Base-by-base conservation (phyloP, 2,329 filamentous ascomycete genomes). In the Diaporthe australafricana region DNA sequence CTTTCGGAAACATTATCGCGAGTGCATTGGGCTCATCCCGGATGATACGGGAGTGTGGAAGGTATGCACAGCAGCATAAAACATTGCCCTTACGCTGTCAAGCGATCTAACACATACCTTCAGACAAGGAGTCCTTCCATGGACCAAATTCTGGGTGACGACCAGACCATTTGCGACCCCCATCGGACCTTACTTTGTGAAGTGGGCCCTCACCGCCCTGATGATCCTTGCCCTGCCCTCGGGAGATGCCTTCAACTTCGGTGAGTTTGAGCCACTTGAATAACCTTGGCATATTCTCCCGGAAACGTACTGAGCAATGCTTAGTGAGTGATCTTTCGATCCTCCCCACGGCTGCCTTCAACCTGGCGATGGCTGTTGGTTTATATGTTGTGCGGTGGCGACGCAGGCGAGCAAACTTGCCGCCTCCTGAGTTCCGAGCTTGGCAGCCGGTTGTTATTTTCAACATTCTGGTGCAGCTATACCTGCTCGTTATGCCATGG, bases 401-500 rank as follows among this genome's bases (percentile, higher is more conserved):
- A 1, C 87, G 90, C 5, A 84, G 82, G 47, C 84, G 85, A 1
- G 80, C 89, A 5, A 85, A 85, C 3, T 79, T 90, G 3, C 84
- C 83, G 0, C 75, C 77, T 0, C 81, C 87, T 0, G 85, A 86
- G 5, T 93, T 92, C 79, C 83, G 81, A 8, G 87, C 89, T 0
- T 93, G 90, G 90, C 78, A 90, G 71, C 67, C 86, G 0, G 83
- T 87, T 0, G 79, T 93, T 1, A 76, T 87, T 9, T 92, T 94
- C 79, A 89, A 86, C 62, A 86, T 91, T 56, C 77, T 89, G 0
- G 81, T 90, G 0, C 88, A 92, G 66, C 70, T 90, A 0, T 93
- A 90, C 72, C 81, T 93, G 55, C 81, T 94, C 2, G 85, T 90
- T 20, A 92, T 93, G 85, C 92, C 92, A 0, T 94, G 92, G 92